phyloP scores from a whole-genome alignment of 2,329 filamentous ascomycete species.

The Alternaria triticimaculans region DNA sequence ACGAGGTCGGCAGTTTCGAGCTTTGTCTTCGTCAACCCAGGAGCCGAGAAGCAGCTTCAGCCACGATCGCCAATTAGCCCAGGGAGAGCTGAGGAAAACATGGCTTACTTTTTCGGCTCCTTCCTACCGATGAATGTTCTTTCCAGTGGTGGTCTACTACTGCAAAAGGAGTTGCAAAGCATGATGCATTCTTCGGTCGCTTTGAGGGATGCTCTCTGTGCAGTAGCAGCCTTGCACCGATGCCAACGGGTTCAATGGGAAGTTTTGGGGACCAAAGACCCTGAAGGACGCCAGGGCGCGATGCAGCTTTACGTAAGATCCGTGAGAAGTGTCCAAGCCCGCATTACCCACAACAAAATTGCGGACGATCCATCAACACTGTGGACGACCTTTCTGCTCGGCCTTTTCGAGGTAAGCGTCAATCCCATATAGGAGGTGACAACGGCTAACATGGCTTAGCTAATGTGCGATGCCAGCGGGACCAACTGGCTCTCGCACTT shows the following conservation, averaged over 20 bases:
- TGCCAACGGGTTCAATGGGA: background rate
- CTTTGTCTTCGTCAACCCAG: conserved; percentile 25
- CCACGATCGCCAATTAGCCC: background rate
- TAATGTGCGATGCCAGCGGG: conserved; percentile 37
- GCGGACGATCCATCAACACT: conserved; percentile 24
- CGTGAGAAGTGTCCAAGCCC: conserved; percentile 19
- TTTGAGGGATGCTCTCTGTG: conserved; percentile 27
- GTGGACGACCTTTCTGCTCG: conserved; percentile 36
- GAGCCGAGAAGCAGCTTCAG: background rate
- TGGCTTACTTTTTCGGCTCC: conserved; percentile 30
- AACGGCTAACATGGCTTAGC: conserved; percentile 13
- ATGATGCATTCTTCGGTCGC: conserved; percentile 19
- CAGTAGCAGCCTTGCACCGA: conserved; percentile 24
- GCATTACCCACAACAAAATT: conserved; percentile 18
- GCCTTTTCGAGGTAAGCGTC: conserved; percentile 30
- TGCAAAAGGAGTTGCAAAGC: conserved; percentile 16
- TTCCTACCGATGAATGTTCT: conserved; percentile 34
- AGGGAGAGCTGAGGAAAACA: conserved; percentile 6
- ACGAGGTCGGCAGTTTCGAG: conserved; percentile 2
- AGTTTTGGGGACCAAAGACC: background rate
- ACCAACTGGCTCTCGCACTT: conserved; percentile 38
- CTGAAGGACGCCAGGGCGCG: background rate
- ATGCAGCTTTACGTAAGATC: conserved; percentile 29
- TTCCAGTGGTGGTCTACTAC: conserved; percentile 5
- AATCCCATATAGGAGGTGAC: background rate